Percentiles rank a stretch among this genome's conserved stretches.
Evolutionary conservation across 495 filamentous ascomycete species (phyloP).

Genomic region (Thermothielavioides terrestris): DNA sequence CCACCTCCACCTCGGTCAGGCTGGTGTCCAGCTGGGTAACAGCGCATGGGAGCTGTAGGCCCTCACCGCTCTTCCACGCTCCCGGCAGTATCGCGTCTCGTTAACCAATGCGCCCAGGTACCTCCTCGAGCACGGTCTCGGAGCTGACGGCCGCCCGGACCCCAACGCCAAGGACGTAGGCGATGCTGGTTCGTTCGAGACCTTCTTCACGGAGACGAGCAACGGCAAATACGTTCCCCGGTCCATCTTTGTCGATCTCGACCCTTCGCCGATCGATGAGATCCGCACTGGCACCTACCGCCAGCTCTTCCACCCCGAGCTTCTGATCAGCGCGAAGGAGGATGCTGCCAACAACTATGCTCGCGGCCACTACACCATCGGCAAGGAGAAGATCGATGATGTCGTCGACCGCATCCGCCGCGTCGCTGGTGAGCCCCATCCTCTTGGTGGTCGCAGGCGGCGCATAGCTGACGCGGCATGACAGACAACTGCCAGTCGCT

Average conservation of each 20-base stretch:
- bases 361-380: conserved; percentile 86
- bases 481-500: conserved; percentile 84
- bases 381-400: conserved; percentile 80
- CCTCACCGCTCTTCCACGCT: conserved; percentile 33
- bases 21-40: conserved; percentile 87
- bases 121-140: conserved; percentile 83
- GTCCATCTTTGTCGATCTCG: conserved; percentile 82
- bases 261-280: conserved; percentile 87
- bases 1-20: conserved; percentile 89
- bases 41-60: conserved; percentile 92
- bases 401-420: conserved; percentile 80
- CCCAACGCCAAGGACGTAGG: conserved; percentile 52
- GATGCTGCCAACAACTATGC: conserved; percentile 96
- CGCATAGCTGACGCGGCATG: conserved; percentile 15
- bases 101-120: conserved; percentile 48
- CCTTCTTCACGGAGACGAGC: conserved; percentile 85
- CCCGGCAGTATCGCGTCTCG: neutral
- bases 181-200: conserved; percentile 69
- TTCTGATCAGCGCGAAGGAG: conserved; percentile 84
- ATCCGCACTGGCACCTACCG: conserved; percentile 77
- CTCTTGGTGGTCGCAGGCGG: neutral
- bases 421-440: conserved; percentile 53
- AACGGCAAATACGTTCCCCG: conserved; percentile 84
- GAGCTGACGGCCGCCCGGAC: conserved; percentile 62
- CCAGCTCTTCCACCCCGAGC: conserved; percentile 82